A percentile compares a stretch with the other conserved stretches of the same genome.
These are phyloP conservation scores for Cladosporium sp. DNA, from an alignment of 2,329 filamentous ascomycete genomes.

Conservation along the genomic window DNA sequence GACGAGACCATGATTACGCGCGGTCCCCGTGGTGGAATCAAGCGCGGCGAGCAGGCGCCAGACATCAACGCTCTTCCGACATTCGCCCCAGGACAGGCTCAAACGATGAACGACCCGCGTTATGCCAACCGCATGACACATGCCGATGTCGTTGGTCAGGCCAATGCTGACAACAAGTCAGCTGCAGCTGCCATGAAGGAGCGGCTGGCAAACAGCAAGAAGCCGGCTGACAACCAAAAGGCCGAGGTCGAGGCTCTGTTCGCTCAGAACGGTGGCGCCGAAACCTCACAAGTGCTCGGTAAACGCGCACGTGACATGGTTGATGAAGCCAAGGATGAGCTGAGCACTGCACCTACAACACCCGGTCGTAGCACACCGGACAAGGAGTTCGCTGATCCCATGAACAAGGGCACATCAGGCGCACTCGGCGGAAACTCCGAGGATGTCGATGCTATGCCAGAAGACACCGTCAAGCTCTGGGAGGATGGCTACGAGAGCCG, in stretches of 20 bases:
- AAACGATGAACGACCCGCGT: slow-evolving; percentile 55
- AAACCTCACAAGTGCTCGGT: slow-evolving; percentile 54
- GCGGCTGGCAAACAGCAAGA: slow-evolving; percentile 60
- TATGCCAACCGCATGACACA: slow-evolving; percentile 64
- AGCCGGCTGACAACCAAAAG: slow-evolving; percentile 33
- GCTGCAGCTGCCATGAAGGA: slow-evolving; percentile 86
- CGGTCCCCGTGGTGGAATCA: slow-evolving; percentile 37
- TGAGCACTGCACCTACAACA: slow-evolving; percentile 43
- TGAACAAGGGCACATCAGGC: slow-evolving; percentile 32
- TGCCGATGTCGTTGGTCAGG: slow-evolving; percentile 74
- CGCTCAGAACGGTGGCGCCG: slow-evolving; percentile 27
- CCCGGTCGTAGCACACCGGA: slow-evolving; percentile 60
- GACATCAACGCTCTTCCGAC: slow-evolving; percentile 53
- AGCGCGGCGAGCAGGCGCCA: slow-evolving; percentile 33
- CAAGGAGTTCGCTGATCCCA: slow-evolving; percentile 34
- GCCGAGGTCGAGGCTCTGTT: slow-evolving; percentile 34
- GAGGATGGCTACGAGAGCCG: slow-evolving; percentile 92
- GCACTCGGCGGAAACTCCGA: slow-evolving; percentile 45
- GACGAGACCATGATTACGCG: slow-evolving; percentile 35
- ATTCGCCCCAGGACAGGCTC: slow-evolving; percentile 55
- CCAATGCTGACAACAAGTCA: slow-evolving; percentile 85
- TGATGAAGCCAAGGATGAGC: slow-evolving; percentile 52
- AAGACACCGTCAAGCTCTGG: slow-evolving; percentile 87
- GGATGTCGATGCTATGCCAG: slow-evolving; percentile 61
- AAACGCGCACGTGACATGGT: slow-evolving; percentile 78